Base-by-base conservation (phyloP, 108 stramenopile species). In the Nannochloropsis salina region DNA sequence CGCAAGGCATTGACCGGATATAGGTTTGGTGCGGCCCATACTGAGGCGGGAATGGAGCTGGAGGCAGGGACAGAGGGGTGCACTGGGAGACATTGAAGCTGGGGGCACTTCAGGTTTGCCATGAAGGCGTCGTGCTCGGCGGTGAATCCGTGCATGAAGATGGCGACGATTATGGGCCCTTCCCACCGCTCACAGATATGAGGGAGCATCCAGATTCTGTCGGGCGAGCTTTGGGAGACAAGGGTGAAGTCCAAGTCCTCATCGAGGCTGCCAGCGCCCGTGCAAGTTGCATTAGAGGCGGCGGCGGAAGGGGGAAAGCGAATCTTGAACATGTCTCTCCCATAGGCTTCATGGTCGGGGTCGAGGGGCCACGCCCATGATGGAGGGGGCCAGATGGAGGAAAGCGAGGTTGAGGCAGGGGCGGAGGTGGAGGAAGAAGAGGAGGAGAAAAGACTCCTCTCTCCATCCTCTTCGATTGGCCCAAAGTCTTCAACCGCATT, bases 1-100 rank as follows among this genome's bases (percentile, higher is more conserved):
- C 96, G 93, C 81, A 97, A 85, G 1, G 92, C 47, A 89, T 97
- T 97, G 90, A 96, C 95, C 18, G 96, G 96, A 88, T 95, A 97
- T 42, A 95, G 93, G 9, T 86, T 92, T 41, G 91, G 86, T 21
- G 61, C 82, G 5, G 45, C 42, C 61, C 61, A 74, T 15, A n/a
- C 15, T 3, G 61, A 74, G 61, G 3, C 6, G 61, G 61, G 61
- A n/a, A 3, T n/a, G 61, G 61, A 74, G 61, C 31, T 31, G 31
- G 61, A 74, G 61, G 61, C 61, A n/a, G 61, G 8, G 61, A 6
- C 6, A 74, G 61, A 6, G 61, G 61, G n/a, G 6, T 3, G 61
- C 89, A 9, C 44, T 31, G 31, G 31, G 31, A 31, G 31, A 31
- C 31, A 31, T 31, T 31, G 31, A 0, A 31, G 31, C 31, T 31